Base-by-base conservation (phyloP, 331 rosid genomes). In the Prunus yedoensis region DNA sequence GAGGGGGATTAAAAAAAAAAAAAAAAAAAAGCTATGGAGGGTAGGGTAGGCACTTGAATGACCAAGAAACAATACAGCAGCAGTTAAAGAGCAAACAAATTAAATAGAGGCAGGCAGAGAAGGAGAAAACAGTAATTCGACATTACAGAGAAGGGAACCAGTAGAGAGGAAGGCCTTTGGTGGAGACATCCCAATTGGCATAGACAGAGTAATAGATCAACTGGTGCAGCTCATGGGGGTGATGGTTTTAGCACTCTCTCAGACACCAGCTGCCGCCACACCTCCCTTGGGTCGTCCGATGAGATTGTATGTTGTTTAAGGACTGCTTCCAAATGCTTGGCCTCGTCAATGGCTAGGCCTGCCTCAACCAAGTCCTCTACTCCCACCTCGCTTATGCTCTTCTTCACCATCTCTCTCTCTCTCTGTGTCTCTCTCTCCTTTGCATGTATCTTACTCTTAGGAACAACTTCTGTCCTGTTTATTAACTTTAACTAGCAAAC, bases 101-200 rank as follows among this genome's bases (percentile, higher is more conserved):
- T 4, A 66, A 10, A 7, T 3, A 30, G 16, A 70, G 23, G 10
- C 17, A 14, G 53, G 21, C 16, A 32, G 0, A 8, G 68, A 15
- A 2, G 60, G 5, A 46, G 32, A 1, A 71, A 32, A 56, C 30
- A 27, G 30, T 27, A 27, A 27, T 27, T 27, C 30, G 2, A 53
- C 13, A 53, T 74, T 84, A 93, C 97, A 79, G 67, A 57, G 94
- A 87, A 84, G 98, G 97, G 78, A 91, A 89, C 91, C 92, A 91
- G 59, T 91, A 88, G n/a, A 45, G 91, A 51, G 97, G 94, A 17
- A 87, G 96, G 54, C 82, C 87, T 52, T 76, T 21, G 45, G 66
- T 5, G 79, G 75, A 74, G 70, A 47, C 50, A 69, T 78, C 81
- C 89, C 83, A 35, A 75, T 77, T 5, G 3, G 80, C 81, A 80